phyloP scores from a whole-genome alignment of 2,329 filamentous ascomycete genomes.

The Magnaporthiopsis poae region DNA sequence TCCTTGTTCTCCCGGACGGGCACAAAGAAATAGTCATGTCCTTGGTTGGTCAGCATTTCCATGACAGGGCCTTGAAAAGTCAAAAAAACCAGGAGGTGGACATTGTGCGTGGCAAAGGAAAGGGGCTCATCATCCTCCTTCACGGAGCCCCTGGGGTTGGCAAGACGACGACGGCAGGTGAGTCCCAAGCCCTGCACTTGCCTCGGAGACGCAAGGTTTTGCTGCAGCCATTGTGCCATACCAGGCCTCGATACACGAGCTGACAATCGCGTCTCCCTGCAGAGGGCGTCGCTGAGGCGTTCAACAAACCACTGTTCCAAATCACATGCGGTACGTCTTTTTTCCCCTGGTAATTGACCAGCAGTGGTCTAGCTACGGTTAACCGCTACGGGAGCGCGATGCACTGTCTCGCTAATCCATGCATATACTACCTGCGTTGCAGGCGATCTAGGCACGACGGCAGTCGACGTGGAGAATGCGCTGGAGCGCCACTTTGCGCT shows the following conservation, averaged over 20 bases:
- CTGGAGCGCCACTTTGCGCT: slow-evolving; percentile 18
- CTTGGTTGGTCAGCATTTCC: slow-evolving; percentile 23
- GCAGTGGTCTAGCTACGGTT: too few species aligned
- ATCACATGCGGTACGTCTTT: slow-evolving; percentile 9
- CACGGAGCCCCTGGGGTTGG: slow-evolving; percentile 24
- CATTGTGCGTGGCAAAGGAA: slow-evolving; percentile 22
- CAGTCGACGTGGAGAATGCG: slow-evolving; percentile 19
- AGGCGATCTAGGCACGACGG: slow-evolving; percentile 23
- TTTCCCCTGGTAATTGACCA: too few species aligned
- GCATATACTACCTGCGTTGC: too few species aligned
- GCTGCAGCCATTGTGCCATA: too few species aligned
- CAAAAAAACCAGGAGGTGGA: slow-evolving; percentile 15
- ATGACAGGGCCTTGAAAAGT: slow-evolving; percentile 15
- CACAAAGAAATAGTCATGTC: slow-evolving; percentile 22
- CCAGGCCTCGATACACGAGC: too few species aligned
- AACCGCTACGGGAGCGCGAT: too few species aligned
- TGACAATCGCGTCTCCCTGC: too few species aligned
- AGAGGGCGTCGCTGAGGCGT: slow-evolving; percentile 16
- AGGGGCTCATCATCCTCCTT: slow-evolving; percentile 22
- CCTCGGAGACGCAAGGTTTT: too few species aligned
- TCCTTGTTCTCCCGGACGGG: slow-evolving; percentile 16
- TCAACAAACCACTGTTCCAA: slow-evolving; percentile 12
- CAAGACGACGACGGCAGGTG: slow-evolving; percentile 22
- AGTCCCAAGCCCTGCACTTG: too few species aligned
- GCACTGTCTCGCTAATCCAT: too few species aligned